Percentiles rank a stretch among this genome's conserved stretches.
Conservation (phyloP, 2,329 filamentous ascomycete genomes). For the Ascosphaera aggregata region DNA sequence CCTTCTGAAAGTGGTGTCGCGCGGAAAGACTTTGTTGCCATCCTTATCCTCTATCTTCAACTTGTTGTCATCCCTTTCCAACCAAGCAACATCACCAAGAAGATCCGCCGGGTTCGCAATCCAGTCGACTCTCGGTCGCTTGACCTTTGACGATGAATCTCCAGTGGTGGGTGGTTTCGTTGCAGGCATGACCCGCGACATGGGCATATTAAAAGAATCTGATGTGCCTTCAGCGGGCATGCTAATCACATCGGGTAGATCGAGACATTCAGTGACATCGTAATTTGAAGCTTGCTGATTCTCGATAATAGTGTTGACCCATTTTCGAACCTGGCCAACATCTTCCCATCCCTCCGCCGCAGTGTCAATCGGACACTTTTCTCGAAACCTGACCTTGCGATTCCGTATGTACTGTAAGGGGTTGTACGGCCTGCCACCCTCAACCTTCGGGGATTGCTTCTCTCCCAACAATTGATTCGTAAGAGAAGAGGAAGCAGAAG, state of each 20-base stretch:
- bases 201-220: not conserved
- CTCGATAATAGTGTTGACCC: constrained; percentile 48
- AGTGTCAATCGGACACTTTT: constrained; percentile 50
- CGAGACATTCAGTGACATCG: constrained; percentile 22
- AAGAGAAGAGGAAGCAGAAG: constrained; percentile 6
- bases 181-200: not conserved
- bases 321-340: constrained; percentile 43
- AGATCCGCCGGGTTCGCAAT: constrained; percentile 60
- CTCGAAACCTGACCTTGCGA: constrained; percentile 57
- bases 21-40: constrained; percentile 43
- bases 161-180: not conserved
- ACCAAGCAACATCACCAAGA: constrained; percentile 75
- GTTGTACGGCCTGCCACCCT: constrained; percentile 54
- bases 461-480: not conserved
- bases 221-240: not conserved
- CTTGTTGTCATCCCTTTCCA: constrained; percentile 64
- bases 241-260: constrained; percentile 15
- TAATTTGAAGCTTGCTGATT: constrained; percentile 20
- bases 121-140: constrained; percentile 67
- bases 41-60: constrained; percentile 56
- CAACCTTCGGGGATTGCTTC: constrained; percentile 7
- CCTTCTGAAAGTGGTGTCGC: constrained; percentile 9
- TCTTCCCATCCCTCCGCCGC: constrained; percentile 58
- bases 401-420: constrained; percentile 86
- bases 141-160: constrained; percentile 30